Evolutionary conservation across 306 rosid genomes (phyloP), one percentile per base, ranked within the genome.

Genomic region (Lathyrus sativus): DNA sequence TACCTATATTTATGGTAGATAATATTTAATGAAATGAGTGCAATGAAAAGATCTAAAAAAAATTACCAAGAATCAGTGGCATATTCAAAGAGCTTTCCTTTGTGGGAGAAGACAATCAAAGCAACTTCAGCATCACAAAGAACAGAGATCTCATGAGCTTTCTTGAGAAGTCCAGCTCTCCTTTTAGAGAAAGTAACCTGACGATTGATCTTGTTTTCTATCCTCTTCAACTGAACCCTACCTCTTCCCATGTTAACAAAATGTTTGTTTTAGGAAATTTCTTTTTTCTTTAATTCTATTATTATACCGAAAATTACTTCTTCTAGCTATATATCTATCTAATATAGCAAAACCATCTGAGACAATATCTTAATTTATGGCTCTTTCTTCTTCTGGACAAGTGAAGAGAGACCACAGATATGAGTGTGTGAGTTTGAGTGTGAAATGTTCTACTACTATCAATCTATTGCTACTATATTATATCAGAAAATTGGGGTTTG

Each of bases 71-170:
- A 89, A 72, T 88, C 91, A 6, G 96, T 83, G 64, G 93, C 87
- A 78, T 90, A 90, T 76, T 92, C 96, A 71, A 79, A 88, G 86
- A 90, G 90, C 82, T 92, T 92, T 73, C 96, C 98, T 70, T 86
- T 90, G 88, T 88, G 85, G 62, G 98, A 92, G 86, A 92, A 92
- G 81, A 92, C 91, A 81, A 92, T 86, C 86, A 89, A 68, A 74
- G 88, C 96, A 12, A 92, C 96, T 42, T 92, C 96, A 83, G 98
- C 98, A 68, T 92, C 98, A 2, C 98, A 92, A 11, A 92, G 85
- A 49, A 92, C 96, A 66, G 98, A 92, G 92, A 92, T 88, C 85
- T 92, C 98, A 65, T 90, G 87, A 8, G 98, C 96, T 75, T 92
- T 92, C 91, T 92, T 92, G 63, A 90, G 80, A 67, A 92, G 65